Evolutionary conservation across 495 filamentous ascomycete species (phyloP).

Genomic region (Haplographium delicatum): DNA sequence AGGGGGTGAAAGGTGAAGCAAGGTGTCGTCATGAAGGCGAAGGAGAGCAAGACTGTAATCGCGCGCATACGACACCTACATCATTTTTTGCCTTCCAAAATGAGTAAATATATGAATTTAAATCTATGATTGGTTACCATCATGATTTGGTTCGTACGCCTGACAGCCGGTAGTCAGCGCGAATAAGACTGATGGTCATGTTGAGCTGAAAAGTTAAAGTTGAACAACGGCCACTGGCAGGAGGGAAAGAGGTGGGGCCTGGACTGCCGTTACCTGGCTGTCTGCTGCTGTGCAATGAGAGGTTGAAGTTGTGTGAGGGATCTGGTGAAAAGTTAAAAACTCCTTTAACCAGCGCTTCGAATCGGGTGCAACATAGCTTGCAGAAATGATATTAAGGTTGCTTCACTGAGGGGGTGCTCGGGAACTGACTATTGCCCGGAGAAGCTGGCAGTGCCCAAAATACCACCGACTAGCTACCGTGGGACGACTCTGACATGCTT

Average conservation of each 20-base stretch:
- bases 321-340: background rate
- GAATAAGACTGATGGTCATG: background rate
- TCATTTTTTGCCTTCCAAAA: constrained; percentile 1
- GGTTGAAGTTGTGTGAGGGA: background rate
- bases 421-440: background rate
- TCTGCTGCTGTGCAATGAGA: constrained; percentile 3
- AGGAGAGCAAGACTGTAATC: too few species aligned
- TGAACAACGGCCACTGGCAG: background rate
- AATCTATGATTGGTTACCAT: background rate
- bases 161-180: too few species aligned
- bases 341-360: background rate
- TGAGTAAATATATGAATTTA: too few species aligned
- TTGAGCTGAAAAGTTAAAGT: background rate
- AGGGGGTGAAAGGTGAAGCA: too few species aligned
- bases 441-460: too few species aligned
- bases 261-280: background rate
- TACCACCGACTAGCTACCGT: background rate
- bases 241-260: background rate
- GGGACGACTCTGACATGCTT: background rate
- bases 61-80: too few species aligned
- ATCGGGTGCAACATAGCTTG: background rate
- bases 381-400: background rate
- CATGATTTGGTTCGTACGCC: background rate
- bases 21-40: background rate
- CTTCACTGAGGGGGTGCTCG: background rate